phyloP scores from a whole-genome alignment of 176 grass and related monocot genomes.

The Urochloa ruziziensis region DNA sequence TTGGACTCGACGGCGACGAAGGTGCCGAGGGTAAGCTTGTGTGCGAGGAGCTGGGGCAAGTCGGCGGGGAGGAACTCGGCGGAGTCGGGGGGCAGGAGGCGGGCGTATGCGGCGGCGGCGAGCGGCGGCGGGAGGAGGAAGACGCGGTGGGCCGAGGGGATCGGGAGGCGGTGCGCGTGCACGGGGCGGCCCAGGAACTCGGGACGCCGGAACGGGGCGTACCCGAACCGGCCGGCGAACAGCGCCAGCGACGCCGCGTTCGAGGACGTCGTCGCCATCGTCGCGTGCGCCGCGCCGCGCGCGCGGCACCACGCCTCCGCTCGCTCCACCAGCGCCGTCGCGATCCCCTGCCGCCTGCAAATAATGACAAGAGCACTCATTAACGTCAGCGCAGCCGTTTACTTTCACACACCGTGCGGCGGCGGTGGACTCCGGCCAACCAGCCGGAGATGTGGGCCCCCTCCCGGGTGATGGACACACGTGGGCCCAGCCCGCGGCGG shows the following conservation, averaged over 20 bases:
- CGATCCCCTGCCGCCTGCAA: constrained; percentile 60
- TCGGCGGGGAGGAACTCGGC: constrained; percentile 71
- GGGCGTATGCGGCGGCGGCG: constrained; percentile 40
- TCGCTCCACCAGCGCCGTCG: constrained; percentile 40
- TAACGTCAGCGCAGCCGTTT: neutral
- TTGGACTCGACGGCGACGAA: constrained; percentile 49
- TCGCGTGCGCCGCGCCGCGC: constrained; percentile 46
- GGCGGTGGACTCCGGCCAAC: constrained; percentile 20
- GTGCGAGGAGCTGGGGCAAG: constrained; percentile 57
- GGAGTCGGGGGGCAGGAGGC: constrained; percentile 31
- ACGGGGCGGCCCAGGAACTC: constrained; percentile 58
- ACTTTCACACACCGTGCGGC: neutral
- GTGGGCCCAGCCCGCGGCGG: neutral
- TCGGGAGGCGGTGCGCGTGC: constrained; percentile 38
- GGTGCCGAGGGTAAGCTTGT: constrained; percentile 67
- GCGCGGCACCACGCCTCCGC: constrained; percentile 53
- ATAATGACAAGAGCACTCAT: neutral
- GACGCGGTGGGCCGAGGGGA: constrained; percentile 29
- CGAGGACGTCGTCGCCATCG: constrained; percentile 59
- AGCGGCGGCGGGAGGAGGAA: constrained; percentile 36
- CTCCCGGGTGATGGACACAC: neutral
- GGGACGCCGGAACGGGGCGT: constrained; percentile 56
- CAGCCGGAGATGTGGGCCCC: neutral
- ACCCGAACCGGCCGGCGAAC: constrained; percentile 60
- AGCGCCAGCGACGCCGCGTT: constrained; percentile 71